A percentile compares a stretch with the other conserved stretches of the same genome.
Conservation (phyloP, 1,284 basidiomycete species). For the Tremellales sp. region DNA sequence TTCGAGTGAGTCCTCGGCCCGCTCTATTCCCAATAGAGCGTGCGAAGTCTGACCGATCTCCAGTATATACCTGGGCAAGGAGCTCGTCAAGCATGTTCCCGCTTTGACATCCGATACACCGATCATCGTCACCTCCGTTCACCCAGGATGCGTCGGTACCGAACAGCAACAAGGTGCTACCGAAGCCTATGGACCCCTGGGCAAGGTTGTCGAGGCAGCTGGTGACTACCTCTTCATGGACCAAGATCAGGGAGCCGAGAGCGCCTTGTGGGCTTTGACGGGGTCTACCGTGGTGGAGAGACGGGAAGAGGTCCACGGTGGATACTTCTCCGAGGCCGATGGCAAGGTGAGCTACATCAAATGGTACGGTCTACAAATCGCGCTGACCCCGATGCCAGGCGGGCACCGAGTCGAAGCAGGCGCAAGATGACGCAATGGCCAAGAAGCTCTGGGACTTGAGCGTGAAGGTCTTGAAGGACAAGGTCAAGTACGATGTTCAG, state of each 20-base stretch:
- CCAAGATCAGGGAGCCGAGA: conserved; percentile 38
- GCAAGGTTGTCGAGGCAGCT: conserved; percentile 28
- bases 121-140: conserved; percentile 35
- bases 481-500: conserved; percentile 30
- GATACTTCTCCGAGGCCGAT: conserved; percentile 34
- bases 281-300: conserved; percentile 14
- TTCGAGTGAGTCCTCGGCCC: conserved; percentile 24
- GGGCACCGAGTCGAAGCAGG: conserved; percentile 36
- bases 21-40: background rate
- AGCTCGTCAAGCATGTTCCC: conserved; percentile 31
- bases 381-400: conserved; percentile 6
- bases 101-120: conserved; percentile 19
- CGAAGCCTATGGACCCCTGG: conserved; percentile 34
- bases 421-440: conserved; percentile 28
- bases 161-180: conserved; percentile 39
- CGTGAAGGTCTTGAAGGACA: conserved; percentile 35
- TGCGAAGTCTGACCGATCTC: background rate
- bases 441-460: conserved; percentile 35
- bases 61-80: conserved; percentile 37
- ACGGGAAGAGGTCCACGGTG: conserved; percentile 30
- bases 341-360: conserved; percentile 34
- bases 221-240: conserved; percentile 38
- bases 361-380: background rate
- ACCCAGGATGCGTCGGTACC: conserved; percentile 41
- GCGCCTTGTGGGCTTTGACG: conserved; percentile 37